Conservation (phyloP, 768 basidiomycete species). For the Pulveroboletus ravenelii region DNA sequence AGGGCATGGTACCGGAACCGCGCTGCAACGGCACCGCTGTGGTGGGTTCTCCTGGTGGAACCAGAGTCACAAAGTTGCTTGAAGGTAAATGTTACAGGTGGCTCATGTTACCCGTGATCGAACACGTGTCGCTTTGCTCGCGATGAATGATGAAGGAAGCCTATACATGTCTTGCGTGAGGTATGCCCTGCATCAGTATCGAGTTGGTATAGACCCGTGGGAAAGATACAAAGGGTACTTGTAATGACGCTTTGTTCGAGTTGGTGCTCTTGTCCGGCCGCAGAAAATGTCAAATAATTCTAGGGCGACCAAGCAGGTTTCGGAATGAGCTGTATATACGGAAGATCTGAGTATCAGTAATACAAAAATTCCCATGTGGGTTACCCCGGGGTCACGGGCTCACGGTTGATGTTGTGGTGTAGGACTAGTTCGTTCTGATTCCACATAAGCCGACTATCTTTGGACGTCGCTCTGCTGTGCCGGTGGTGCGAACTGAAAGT, state of each 20-base stretch:
- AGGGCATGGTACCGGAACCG: constrained; percentile 49
- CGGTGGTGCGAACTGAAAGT: too few relatives aligned
- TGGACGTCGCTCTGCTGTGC: too few relatives aligned
- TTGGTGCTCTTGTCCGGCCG: constrained; percentile 39
- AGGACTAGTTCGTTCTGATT: too few relatives aligned
- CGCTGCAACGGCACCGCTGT: constrained; percentile 39
- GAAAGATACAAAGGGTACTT: constrained; percentile 20
- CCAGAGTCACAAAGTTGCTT: constrained; percentile 55
- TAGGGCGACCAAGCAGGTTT: constrained; percentile 68
- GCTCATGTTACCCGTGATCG: constrained; percentile 64
- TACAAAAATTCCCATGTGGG: too few relatives aligned
- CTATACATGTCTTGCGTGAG: constrained; percentile 40
- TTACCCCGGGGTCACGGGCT: too few relatives aligned
- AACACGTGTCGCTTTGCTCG: background rate
- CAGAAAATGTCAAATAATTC: constrained; percentile 54
- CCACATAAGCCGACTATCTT: constrained; percentile 62
- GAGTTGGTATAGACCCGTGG: background rate
- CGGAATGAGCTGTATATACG: too few relatives aligned
- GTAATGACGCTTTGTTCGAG: constrained; percentile 60
- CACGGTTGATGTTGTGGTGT: too few relatives aligned
- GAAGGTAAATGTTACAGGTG: constrained; percentile 64
- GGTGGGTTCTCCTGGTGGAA: too few relatives aligned
- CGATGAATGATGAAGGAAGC: background rate
- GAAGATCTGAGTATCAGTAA: background rate
- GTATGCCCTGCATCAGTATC: background rate